phyloP scores from a whole-genome alignment of 139 green algal species.

The Edaphochlamys debaryana region DNA sequence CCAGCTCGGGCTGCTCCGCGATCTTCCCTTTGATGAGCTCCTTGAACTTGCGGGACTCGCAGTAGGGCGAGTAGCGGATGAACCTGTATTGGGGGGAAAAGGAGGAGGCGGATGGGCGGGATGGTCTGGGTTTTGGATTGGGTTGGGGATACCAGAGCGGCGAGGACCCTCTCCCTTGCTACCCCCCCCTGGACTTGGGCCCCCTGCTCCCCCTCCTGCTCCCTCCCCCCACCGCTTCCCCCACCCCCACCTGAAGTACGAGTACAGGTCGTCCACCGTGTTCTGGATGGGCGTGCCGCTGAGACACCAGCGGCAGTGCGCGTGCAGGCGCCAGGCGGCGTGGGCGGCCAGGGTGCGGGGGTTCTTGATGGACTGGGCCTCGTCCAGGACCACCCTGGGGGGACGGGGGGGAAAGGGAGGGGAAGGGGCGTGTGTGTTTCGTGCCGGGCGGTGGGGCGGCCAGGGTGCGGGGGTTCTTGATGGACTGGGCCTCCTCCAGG shows the following conservation, averaged over 20 bases:
- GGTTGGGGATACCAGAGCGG: too few species aligned
- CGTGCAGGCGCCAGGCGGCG: conserved; percentile 72
- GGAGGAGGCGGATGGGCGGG: too few species aligned
- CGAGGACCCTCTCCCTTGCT: too few species aligned
- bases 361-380: conserved; percentile 97
- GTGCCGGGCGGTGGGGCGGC: conserved; percentile 43
- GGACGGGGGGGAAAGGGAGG: not conserved
- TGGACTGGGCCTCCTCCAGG: conserved; percentile 94
- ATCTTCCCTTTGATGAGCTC: conserved; percentile 70
- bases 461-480: conserved; percentile 90
- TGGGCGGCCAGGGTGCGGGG: conserved; percentile 72
- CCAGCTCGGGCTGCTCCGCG: conserved; percentile 36
- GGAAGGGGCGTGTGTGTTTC: not conserved
- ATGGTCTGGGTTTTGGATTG: too few species aligned
- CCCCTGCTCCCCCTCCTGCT: too few species aligned
- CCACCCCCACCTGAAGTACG: conserved; percentile 82
- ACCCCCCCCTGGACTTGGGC: too few species aligned
- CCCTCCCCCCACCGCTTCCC: not conserved
- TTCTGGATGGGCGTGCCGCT: conserved; percentile 96
- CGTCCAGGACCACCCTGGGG: conserved; percentile 88
- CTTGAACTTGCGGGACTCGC: conserved; percentile 66
- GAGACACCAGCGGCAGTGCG: conserved; percentile 80
- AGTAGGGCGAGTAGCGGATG: conserved; percentile 66
- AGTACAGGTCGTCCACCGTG: conserved; percentile 89
- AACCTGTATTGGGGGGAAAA: conserved; percentile 41